A percentile compares a stretch with the other conserved stretches of the same genome.
Evolutionary conservation across 2,329 filamentous ascomycete genomes (phyloP).

Genomic region (Chaetomium olivaceum): DNA sequence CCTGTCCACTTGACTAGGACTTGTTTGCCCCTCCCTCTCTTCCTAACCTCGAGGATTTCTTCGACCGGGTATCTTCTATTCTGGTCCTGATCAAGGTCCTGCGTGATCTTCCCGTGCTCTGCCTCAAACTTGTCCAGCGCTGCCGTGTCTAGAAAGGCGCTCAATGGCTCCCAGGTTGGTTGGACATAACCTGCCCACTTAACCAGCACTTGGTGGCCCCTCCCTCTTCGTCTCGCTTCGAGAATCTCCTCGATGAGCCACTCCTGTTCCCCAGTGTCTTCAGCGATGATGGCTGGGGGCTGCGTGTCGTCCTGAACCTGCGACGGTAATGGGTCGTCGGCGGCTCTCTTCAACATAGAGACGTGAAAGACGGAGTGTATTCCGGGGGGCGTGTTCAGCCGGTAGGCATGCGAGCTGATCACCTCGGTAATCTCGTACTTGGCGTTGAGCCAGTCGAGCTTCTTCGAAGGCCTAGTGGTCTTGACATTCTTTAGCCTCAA

Average conservation of each 20-base stretch:
- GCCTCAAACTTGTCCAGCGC: constrained; percentile 6
- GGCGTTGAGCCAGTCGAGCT: constrained; percentile 16
- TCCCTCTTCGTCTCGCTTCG: not conserved
- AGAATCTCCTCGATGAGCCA: constrained; percentile 9
- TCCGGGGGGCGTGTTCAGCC: constrained; percentile 4
- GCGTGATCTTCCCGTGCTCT: not conserved
- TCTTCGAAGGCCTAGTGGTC: constrained; percentile 8
- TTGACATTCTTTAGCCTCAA: constrained; percentile 3
- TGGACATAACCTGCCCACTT: not conserved
- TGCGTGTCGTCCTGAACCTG: constrained; percentile 5
- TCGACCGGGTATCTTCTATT: too few species aligned
- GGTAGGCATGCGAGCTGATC: constrained; percentile 3
- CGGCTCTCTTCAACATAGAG: constrained; percentile 1
- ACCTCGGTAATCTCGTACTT: constrained; percentile 3
- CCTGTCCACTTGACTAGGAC: too few species aligned
- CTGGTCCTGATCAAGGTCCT: too few species aligned
- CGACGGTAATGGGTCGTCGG: constrained; percentile 1
- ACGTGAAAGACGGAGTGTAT: constrained; percentile 13
- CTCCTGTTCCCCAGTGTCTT: constrained; percentile 5
- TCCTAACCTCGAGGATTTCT: too few species aligned
- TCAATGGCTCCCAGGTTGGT: constrained; percentile 11
- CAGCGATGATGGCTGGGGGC: not conserved
- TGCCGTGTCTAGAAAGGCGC: constrained; percentile 6
- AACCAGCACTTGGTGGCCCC: not conserved
- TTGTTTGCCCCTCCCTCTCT: too few species aligned